Evolutionary conservation across 225 moss, liverwort and hornwort species (phyloP).

Genomic region (Pseudoscleropodium purum): DNA sequence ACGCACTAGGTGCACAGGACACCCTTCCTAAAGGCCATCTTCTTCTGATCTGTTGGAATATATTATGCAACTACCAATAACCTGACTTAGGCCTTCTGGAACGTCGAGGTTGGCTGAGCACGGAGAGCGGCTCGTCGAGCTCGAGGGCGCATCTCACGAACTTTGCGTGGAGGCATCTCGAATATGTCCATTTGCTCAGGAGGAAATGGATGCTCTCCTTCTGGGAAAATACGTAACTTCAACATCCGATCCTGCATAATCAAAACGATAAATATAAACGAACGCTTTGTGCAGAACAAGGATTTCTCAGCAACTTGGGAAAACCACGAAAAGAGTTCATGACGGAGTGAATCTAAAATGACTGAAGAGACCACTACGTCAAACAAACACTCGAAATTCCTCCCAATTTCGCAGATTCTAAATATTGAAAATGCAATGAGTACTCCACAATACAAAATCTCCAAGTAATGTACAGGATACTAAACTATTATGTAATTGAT

Average conservation of each 20-base stretch:
- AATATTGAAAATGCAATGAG: background rate
- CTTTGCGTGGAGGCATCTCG: constrained; percentile 86
- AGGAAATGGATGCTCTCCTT: constrained; percentile 64
- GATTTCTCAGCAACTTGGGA: background rate
- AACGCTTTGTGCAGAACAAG: background rate
- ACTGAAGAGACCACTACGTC: background rate
- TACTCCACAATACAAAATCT: background rate
- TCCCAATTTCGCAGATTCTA: background rate
- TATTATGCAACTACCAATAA: background rate
- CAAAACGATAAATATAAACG: background rate
- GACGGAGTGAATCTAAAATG: background rate
- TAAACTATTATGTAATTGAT: background rate
- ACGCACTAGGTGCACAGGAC: background rate
- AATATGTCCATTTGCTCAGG: constrained; percentile 67
- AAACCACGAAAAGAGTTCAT: background rate
- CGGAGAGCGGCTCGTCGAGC: constrained; percentile 64
- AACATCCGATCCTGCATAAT: constrained; percentile 75
- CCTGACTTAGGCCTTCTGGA: background rate
- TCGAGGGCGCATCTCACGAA: constrained; percentile 83
- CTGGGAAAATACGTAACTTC: constrained; percentile 85
- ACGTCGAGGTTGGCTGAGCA: constrained; percentile 46
- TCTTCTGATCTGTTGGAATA: background rate
- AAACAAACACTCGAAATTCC: background rate
- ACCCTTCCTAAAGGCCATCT: background rate
- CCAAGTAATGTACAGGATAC: background rate